phyloP scores from a whole-genome alignment of 345 rosid genomes.

The Hibiscus syriacus region DNA sequence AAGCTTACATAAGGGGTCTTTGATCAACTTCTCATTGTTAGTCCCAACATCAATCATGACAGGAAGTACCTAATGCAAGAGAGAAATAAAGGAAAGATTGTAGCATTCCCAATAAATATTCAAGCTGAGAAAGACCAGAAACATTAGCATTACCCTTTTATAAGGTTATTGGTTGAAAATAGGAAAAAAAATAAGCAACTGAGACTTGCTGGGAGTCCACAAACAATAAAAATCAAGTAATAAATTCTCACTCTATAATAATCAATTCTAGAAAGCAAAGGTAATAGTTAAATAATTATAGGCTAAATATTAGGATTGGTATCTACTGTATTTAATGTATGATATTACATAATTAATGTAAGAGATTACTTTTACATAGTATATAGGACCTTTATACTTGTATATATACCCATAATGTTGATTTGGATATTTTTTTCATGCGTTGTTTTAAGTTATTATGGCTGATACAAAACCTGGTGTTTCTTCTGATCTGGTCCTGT shows the following conservation, averaged over 20 bases:
- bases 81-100: background rate
- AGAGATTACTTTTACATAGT: no score
- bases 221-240: background rate
- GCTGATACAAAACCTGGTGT: no score
- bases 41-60: constrained; percentile 99
- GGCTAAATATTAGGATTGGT: no score
- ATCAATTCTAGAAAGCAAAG: background rate
- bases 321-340: no score
- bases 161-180: background rate
- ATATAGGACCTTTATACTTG: no score
- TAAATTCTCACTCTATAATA: background rate
- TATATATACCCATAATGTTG: no score
- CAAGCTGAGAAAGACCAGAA: background rate
- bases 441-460: no score
- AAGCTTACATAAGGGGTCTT: constrained; percentile 74
- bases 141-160: background rate
- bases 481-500: no score
- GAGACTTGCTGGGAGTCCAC: background rate
- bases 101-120: background rate
- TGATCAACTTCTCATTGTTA: constrained; percentile 83
- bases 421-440: no score
- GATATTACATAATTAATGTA: no score
- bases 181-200: background rate
- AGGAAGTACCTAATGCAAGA: constrained; percentile 70
- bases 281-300: no score